Base-by-base conservation (phyloP, 371 early-diverging fungal species). In the Mucor lusitanicus region DNA sequence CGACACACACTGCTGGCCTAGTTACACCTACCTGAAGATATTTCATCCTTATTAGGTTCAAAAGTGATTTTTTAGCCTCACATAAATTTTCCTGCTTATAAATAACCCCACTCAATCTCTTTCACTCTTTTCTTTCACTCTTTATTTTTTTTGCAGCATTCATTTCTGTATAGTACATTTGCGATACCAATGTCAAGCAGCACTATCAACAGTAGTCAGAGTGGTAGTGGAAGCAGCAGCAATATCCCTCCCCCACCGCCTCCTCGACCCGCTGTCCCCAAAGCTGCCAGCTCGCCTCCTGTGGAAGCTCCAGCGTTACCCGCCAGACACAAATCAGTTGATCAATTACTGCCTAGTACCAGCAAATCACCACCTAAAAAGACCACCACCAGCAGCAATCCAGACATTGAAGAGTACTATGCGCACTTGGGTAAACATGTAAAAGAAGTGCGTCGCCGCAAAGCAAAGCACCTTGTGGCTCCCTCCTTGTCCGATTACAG, bases 371-470 rank as follows among this genome's bases (percentile, higher is more conserved):
- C 17, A 23, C 54, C 7, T 37, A 53, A 25, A 25, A 39, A 37
- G n/a, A 32, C 8, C 9, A 5, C 37, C 8, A 9, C n/a, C 19
- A 28, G 28, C 6, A 32, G 9, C 21, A 30, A 33, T 19, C 32
- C 59, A 33, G 30, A 30, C 50, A 30, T 39, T 8, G 60, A 53
- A 13, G 68, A 58, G 27, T 50, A 74, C 25, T 73, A 75, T 64
- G 64, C 71, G 15, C 70, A 76, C 55, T 54, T 79, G 58, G 62
- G 67, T n/a, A 76, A 76, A 44, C 74, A 79, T 68, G 74, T 76
- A 13, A 68, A 65, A 21, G 74, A 79, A 57, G 73, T 76, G 13
- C 63, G 68, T 37, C 65, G 72, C 25, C 61, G 60, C 15, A 57
- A 64, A 9, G 54, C 56, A 4, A 23, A 37, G n/a, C 61, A 39